phyloP scores from a whole-genome alignment of 1,139 yeast species.

The Blastobotrys illinoisensis region DNA sequence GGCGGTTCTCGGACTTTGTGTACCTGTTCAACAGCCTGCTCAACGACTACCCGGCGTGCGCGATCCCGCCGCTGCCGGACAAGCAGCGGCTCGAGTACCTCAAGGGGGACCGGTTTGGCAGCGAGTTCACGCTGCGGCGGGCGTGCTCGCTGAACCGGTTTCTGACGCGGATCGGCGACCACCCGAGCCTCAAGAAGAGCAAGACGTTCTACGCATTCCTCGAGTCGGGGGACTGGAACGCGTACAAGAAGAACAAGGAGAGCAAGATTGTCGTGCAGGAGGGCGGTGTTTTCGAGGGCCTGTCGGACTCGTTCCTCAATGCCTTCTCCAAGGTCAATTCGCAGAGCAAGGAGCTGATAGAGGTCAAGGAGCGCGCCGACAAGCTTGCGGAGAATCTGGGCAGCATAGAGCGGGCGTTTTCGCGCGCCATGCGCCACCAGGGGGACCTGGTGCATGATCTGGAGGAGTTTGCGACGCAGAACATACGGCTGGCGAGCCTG shows the following conservation, averaged over 20 bases:
- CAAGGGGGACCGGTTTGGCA: slow-evolving; percentile 87
- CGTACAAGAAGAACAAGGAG: slow-evolving; percentile 56
- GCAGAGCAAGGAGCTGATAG: slow-evolving; percentile 74
- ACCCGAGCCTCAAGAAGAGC: slow-evolving; percentile 66
- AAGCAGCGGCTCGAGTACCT: slow-evolving; percentile 86
- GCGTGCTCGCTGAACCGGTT: slow-evolving; percentile 80
- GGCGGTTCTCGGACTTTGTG: slow-evolving; percentile 80
- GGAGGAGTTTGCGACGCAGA: slow-evolving; percentile 63
- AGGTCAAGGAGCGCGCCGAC: slow-evolving; percentile 75
- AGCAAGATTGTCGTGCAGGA: slow-evolving; percentile 24
- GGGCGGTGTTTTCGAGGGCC: slow-evolving; percentile 50
- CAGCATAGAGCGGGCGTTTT: slow-evolving; percentile 72
- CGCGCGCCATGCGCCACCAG: slow-evolving; percentile 67
- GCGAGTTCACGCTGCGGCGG: slow-evolving; percentile 75
- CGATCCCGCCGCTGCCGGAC: slow-evolving; percentile 92
- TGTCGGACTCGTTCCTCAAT: slow-evolving; percentile 85
- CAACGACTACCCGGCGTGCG: slow-evolving; percentile 76
- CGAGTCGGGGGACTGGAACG: slow-evolving; percentile 78
- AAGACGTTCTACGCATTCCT: slow-evolving; percentile 70
- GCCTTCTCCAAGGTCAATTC: slow-evolving; percentile 77
- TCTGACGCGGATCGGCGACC: slow-evolving; percentile 63
- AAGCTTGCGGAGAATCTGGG: slow-evolving; percentile 77
- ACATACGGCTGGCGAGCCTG: slow-evolving; percentile 60
- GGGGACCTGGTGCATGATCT: slow-evolving; percentile 69
- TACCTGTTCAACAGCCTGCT: slow-evolving; percentile 67